Conservation (phyloP, 2,329 filamentous ascomycete species). For the Decorospora gaudefroyi region DNA sequence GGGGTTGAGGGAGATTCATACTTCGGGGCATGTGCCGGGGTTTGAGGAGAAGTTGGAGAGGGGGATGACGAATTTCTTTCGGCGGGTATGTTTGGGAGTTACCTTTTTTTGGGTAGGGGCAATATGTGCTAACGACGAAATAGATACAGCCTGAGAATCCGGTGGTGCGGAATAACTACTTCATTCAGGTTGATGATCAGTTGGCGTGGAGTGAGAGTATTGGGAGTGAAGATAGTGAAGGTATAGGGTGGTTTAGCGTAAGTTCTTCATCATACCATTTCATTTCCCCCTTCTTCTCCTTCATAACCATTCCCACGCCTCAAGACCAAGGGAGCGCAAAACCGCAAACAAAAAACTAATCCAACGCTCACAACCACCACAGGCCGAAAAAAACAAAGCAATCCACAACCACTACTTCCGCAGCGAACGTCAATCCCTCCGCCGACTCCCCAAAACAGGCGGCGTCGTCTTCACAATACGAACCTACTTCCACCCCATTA, state of each 20-base stretch:
- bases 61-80: constrained; percentile 82
- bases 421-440: no score
- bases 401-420: constrained; percentile 77
- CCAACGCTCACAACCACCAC: no score
- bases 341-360: no score
- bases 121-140: neutral
- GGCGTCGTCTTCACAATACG: constrained; percentile 72
- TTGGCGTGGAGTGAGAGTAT: constrained; percentile 78
- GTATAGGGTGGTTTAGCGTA: constrained; percentile 74
- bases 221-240: constrained; percentile 68
- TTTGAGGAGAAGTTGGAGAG: constrained; percentile 67
- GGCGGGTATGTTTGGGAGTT: no score
- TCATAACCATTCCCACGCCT: no score
- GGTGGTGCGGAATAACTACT: constrained; percentile 78
- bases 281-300: no score
- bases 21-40: constrained; percentile 73
- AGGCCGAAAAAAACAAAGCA: constrained; percentile 72
- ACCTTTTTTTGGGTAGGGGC: no score
- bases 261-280: no score
- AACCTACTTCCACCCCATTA: constrained; percentile 77
- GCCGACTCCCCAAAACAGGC: constrained; percentile 53
- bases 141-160: constrained; percentile 63
- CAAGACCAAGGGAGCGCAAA: no score
- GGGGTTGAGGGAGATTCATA: constrained; percentile 78
- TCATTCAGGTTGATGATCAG: constrained; percentile 80